phyloP scores from a whole-genome alignment of 179 eudicot genomes.

The Vitellaria paradoxa region DNA sequence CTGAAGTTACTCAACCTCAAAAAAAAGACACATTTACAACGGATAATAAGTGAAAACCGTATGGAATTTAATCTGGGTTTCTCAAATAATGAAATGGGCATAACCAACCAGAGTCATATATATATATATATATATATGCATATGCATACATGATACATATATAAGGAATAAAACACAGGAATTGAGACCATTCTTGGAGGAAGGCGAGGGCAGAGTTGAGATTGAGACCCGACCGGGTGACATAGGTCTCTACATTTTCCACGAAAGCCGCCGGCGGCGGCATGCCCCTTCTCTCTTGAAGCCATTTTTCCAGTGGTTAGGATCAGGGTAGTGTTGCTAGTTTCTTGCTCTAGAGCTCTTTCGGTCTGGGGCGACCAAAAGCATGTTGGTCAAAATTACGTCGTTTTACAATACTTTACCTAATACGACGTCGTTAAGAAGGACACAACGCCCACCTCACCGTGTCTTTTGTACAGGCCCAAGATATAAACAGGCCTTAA shows the following conservation, averaged over 20 bases:
- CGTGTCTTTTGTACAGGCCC: too few relatives aligned
- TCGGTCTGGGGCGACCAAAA: too few relatives aligned
- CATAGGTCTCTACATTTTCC: constrained; percentile 60
- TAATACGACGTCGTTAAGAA: too few relatives aligned
- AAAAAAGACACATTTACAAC: neutral
- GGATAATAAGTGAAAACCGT: neutral
- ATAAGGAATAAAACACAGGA: neutral
- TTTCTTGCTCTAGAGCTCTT: too few relatives aligned
- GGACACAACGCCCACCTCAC: too few relatives aligned
- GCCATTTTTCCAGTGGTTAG: constrained; percentile 4
- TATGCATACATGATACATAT: neutral
- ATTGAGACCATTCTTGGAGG: constrained; percentile 84
- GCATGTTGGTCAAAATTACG: too few relatives aligned
- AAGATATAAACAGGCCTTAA: too few relatives aligned
- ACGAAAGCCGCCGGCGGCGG: constrained; percentile 78
- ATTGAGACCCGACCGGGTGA: constrained; percentile 57
- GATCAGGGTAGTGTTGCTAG: too few relatives aligned
- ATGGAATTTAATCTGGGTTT: constrained; percentile 3
- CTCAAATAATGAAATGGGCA: neutral
- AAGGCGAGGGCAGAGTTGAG: constrained; percentile 70
- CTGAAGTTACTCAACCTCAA: neutral
- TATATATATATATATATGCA: neutral
- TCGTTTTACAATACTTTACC: too few relatives aligned
- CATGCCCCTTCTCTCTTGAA: constrained; percentile 59
- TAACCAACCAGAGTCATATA: too few relatives aligned